A percentile compares a stretch with the other conserved stretches of the same genome.
Evolutionary conservation across 306 rosid species (phyloP).

Genomic region (Quercus aquifolioides): DNA sequence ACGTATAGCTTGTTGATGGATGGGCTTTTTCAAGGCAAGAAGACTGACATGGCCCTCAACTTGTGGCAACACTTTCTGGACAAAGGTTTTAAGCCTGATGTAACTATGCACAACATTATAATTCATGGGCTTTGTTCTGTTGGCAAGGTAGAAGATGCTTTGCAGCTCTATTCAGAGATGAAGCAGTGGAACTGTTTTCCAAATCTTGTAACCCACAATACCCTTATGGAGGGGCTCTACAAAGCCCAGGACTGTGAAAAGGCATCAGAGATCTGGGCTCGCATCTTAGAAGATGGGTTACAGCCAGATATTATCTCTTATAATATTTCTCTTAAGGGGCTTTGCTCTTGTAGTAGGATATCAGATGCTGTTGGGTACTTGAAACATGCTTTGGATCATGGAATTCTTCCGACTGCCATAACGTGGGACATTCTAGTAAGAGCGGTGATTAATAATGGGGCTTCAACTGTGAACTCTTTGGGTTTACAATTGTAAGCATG

Average conservation of each 20-base stretch:
- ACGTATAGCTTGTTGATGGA: conserved; percentile 69
- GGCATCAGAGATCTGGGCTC: conserved; percentile 66
- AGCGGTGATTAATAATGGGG: conserved; percentile 43
- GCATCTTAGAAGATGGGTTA: conserved; percentile 47
- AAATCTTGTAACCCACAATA: conserved; percentile 80
- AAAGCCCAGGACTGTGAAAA: conserved; percentile 56
- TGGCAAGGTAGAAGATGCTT: conserved; percentile 59
- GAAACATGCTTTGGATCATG: conserved; percentile 64
- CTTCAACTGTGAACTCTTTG: conserved; percentile 10
- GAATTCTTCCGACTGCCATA: conserved; percentile 67
- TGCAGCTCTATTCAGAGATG: conserved; percentile 65
- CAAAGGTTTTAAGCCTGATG: conserved; percentile 31
- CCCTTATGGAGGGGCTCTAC: conserved; percentile 85
- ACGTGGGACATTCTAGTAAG: conserved; percentile 91
- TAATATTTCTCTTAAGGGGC: conserved; percentile 79
- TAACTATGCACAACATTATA: conserved; percentile 66
- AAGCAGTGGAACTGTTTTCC: conserved; percentile 42
- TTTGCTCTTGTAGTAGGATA: conserved; percentile 67
- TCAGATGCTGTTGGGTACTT: conserved; percentile 59
- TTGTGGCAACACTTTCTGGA: conserved; percentile 61
- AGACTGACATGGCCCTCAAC: conserved; percentile 52
- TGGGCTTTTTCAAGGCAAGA: conserved; percentile 65
- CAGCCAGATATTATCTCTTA: conserved; percentile 82
- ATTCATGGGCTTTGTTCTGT: conserved; percentile 82
- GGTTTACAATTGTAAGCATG: no score